Evolutionary conservation across 306 rosid genomes (phyloP), one percentile per base, ranked within the genome.

Genomic region (Ormosia semicastrata): DNA sequence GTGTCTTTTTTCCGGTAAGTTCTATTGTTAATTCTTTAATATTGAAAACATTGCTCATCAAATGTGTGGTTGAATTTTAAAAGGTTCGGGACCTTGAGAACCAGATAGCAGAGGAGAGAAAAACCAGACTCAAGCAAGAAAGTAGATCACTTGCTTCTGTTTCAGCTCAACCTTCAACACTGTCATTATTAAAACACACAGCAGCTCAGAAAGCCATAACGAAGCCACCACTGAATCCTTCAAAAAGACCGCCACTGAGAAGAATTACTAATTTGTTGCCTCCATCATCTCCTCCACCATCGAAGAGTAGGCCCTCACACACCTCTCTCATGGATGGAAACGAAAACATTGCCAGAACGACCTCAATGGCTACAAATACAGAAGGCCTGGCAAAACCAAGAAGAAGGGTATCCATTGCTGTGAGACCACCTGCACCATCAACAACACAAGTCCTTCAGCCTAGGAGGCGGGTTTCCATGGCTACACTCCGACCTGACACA

Each of bases 71-170:
- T 49, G 54, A 14, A 44, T 46, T 77, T 73, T 63, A 41, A 60
- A 90, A 95, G 99, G 91, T 91, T 17, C 91, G 98, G 76, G 96
- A 93, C 88, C 97, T 96, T 52, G 99, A 96, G 93, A 89, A 87
- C 84, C 97, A 96, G 75, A 7, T 96, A 71, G 89, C 89, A 4
- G 99, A 93, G 56, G 99, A 96, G 78, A 89, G 99, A 83, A 96
- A 92, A 81, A 85, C 87, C 56, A 87, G 98, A 78, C 78, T 87
- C 14, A 93, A 94, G 82, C 98, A 91, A 83, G 98, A 91, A 82
- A 89, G 80, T 36, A 92, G 93, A 91, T 79, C 97, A 13, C 62
- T 89, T 14, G 88, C 97, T 11, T 57, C 92, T 58, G 88, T 83
- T 75, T 81, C 97, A 49, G 66, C 72, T 80, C 98, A 87, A 64